phyloP scores from a whole-genome alignment of 1,139 yeast species.

The Schizosaccharomyces versatilis region DNA sequence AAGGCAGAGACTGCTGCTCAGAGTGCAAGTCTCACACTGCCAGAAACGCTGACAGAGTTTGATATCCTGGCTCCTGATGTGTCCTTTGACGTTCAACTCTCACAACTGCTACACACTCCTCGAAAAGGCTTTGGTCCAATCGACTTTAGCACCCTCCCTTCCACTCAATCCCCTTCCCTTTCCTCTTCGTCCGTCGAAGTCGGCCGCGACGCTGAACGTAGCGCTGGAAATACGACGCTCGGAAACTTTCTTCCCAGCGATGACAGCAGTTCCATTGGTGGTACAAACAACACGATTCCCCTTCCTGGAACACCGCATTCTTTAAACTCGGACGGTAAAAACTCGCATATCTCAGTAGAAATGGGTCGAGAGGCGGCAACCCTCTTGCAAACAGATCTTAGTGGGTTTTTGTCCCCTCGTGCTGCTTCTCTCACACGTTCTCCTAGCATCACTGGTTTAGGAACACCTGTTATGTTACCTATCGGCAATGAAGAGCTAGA shows the following conservation, averaged over 20 bases:
- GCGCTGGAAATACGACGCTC: neutral
- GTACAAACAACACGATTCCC: too few relatives aligned
- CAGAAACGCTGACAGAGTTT: slow-evolving; percentile 58
- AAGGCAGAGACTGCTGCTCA: slow-evolving; percentile 15
- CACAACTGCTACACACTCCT: neutral
- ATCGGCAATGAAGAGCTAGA: slow-evolving; percentile 4
- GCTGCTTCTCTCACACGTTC: neutral
- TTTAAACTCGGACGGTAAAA: neutral
- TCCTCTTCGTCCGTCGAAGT: neutral
- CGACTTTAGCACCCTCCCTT: neutral
- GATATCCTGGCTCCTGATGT: slow-evolving; percentile 26
- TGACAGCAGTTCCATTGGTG: too few relatives aligned
- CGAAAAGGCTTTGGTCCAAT: neutral
- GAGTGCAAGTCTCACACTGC: slow-evolving; percentile 33
- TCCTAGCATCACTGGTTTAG: neutral
- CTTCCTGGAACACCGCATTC: too few relatives aligned
- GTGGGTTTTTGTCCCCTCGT: neutral
- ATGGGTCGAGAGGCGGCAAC: slow-evolving; percentile 7
- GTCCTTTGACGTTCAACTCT: neutral
- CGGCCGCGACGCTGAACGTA: neutral
- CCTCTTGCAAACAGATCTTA: neutral
- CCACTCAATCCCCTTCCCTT: neutral
- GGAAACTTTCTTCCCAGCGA: too few relatives aligned
- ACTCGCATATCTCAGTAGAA: slow-evolving; percentile 2
- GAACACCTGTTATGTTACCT: neutral